Percentiles rank a stretch among this genome's conserved stretches.
phyloP scores from a whole-genome alignment of 306 rosid species.

The Rosa lucieae region DNA sequence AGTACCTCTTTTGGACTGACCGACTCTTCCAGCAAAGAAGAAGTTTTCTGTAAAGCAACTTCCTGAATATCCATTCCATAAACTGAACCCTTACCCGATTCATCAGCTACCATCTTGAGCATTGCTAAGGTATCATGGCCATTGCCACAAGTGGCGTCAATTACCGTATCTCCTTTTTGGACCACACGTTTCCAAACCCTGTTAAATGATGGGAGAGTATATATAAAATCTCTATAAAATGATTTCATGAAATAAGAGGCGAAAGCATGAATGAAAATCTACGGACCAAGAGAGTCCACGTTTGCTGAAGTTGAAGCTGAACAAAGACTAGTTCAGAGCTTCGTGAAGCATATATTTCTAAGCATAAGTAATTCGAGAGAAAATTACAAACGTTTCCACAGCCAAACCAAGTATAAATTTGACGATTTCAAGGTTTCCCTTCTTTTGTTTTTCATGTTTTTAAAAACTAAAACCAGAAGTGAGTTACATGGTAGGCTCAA shows the following conservation, averaged over 20 bases:
- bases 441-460: neutral
- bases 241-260: neutral
- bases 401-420: neutral
- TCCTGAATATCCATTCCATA: slow-evolving; percentile 78
- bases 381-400: neutral
- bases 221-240: slow-evolving; percentile 7
- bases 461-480: neutral
- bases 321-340: neutral
- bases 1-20: slow-evolving; percentile 51
- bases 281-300: neutral
- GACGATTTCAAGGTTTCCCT: too few relatives aligned
- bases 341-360: neutral
- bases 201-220: slow-evolving; percentile 11
- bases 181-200: slow-evolving; percentile 80
- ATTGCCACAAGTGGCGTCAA: slow-evolving; percentile 95
- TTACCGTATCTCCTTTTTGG: slow-evolving; percentile 69
- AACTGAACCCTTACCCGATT: slow-evolving; percentile 52
- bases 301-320: neutral
- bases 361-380: neutral
- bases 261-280: neutral
- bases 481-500: neutral
- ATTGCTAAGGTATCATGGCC: slow-evolving; percentile 79
- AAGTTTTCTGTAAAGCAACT: slow-evolving; percentile 67
- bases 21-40: slow-evolving; percentile 54
- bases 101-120: slow-evolving; percentile 79